Conservation (phyloP, 352 stramenopile species). For the Phytophthora foliorum region DNA sequence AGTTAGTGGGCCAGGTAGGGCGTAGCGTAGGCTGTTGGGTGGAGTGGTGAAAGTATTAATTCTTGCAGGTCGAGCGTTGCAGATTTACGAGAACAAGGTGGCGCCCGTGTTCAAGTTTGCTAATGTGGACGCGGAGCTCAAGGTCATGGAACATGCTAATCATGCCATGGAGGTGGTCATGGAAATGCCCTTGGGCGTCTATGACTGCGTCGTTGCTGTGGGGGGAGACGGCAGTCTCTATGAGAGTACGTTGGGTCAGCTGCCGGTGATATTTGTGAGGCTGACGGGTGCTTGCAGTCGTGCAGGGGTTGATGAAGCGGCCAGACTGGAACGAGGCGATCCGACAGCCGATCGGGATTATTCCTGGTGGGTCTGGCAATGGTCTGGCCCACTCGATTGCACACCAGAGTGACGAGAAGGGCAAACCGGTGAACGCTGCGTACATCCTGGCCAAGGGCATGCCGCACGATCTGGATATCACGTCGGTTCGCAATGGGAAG, state of each 20-base stretch:
- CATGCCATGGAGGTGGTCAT: conserved; percentile 68
- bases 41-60: not conserved
- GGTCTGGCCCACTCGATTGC: conserved; percentile 72
- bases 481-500: conserved; percentile 66
- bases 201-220: conserved; percentile 76
- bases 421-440: conserved; percentile 60
- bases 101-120: conserved; percentile 62
- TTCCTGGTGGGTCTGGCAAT: conserved; percentile 74
- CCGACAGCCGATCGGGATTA: conserved; percentile 67
- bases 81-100: conserved; percentile 68
- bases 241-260: conserved; percentile 51
- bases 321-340: conserved; percentile 79
- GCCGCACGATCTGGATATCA: conserved; percentile 74
- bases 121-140: conserved; percentile 55
- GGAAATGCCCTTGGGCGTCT: conserved; percentile 57
- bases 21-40: not conserved
- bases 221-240: conserved; percentile 77
- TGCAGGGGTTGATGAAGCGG: conserved; percentile 80
- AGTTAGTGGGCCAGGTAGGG: conserved; percentile 56
- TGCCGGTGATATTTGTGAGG: not conserved
- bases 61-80: conserved; percentile 46
- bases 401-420: conserved; percentile 56
- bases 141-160: conserved; percentile 56
- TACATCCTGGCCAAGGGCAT: conserved; percentile 77
- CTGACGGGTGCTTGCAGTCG: conserved; percentile 44